Conservation (phyloP, 176 grass and related monocot genomes). For the Chrysopogon serrulatus region DNA sequence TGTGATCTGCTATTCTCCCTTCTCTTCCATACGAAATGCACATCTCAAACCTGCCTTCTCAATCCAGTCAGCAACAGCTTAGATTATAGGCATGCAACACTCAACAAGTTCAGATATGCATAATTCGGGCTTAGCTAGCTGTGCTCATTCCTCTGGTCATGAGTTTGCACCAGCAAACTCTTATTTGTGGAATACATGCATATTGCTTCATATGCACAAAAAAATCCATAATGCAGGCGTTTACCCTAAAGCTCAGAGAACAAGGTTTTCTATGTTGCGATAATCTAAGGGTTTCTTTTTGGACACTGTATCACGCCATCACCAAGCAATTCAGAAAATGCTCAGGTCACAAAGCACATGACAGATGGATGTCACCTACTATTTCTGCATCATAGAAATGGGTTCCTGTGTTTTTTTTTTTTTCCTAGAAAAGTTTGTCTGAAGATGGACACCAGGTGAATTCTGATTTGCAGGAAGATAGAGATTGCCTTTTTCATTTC, state of each 20-base stretch:
- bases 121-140: constrained; percentile 22
- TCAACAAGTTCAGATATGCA: background rate
- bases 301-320: background rate
- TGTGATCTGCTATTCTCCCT: background rate
- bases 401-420: background rate
- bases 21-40: background rate
- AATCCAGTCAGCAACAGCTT: constrained; percentile 33
- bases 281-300: background rate
- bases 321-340: background rate
- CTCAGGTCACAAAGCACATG: background rate
- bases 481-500: background rate
- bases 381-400: constrained; percentile 11
- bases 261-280: background rate
- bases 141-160: background rate
- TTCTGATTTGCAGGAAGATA: background rate
- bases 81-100: constrained; percentile 19
- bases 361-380: constrained; percentile 29
- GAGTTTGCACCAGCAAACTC: constrained; percentile 19
- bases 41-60: background rate
- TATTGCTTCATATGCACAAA: background rate
- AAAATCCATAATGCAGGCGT: background rate
- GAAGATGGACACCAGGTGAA: constrained; percentile 5
- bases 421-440: background rate
- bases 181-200: background rate
- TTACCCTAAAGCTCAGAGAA: background rate